phyloP scores from a whole-genome alignment of 352 stramenopile species.

The Blastocystis sp. region DNA sequence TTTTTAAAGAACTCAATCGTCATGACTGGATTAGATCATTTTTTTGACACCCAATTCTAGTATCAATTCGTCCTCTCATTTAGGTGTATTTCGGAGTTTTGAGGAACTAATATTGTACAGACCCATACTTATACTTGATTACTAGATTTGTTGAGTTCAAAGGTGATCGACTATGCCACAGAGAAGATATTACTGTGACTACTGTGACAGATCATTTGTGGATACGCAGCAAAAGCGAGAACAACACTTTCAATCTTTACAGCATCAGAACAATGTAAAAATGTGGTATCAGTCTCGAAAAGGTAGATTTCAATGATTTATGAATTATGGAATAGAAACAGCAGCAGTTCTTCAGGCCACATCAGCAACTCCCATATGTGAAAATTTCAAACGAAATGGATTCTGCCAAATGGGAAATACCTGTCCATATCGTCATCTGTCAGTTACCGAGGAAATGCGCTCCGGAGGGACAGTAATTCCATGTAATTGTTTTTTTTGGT shows the following conservation, averaged over 20 bases:
- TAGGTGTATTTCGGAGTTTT: too few species aligned
- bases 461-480: conserved; percentile 39
- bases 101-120: too few species aligned
- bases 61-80: too few species aligned
- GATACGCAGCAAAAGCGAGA: conserved; percentile 39
- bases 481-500: neutral
- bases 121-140: too few species aligned
- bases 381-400: conserved; percentile 11
- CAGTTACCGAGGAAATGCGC: conserved; percentile 9
- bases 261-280: conserved; percentile 59
- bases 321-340: neutral
- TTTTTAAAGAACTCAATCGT: too few species aligned
- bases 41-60: too few species aligned
- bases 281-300: conserved; percentile 45
- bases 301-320: neutral
- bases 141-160: too few species aligned
- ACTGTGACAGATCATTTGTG: conserved; percentile 45
- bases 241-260: conserved; percentile 25
- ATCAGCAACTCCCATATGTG: neutral
- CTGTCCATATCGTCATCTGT: conserved; percentile 55
- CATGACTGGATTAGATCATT: too few species aligned
- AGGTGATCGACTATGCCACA: conserved; percentile 10
- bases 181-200: conserved; percentile 59
- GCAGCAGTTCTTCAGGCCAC: neutral
- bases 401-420: conserved; percentile 58